Evolutionary conservation across 2,329 filamentous ascomycete species (phyloP), one percentile per base, ranked within the genome.

Genomic region (Calycina herbarum): DNA sequence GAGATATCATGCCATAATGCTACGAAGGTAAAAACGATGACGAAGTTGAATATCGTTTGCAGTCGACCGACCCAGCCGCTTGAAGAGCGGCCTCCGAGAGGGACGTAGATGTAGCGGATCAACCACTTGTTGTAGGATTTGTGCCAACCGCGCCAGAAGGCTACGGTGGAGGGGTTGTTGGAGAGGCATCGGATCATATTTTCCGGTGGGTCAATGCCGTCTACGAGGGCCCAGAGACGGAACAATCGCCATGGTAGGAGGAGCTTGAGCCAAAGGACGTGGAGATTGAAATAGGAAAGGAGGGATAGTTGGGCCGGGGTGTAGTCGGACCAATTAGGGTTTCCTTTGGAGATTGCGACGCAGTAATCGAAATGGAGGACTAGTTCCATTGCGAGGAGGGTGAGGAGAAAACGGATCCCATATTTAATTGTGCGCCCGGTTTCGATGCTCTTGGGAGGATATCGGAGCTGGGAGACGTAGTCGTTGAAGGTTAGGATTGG

Each of bases 401-500:
- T 88, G 60, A 97, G 78, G 24, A 89, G 76, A 76, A 98, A 96
- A 29, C 95, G 93, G 58, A 96, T 78, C 27, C 83, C 93, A 75
- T 99, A 99, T 57, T 92, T 87, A 35, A 89, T 76, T 1, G 90
- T 97, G 63, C 94, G 91, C 2, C 80, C 78, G 3, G 77, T 78
- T 70, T 89, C 91, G 73, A 95, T 89, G 65, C 86, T 93, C 11
- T 89, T 84, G 0, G 92, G 79, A 13, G 84, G 85, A 78, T 94
- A 90, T 70, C 92, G 90, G 67, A 85, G 83, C 77, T 99, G 95
- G 0, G 92, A 91, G 68, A 98, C 89, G 81, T 95, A 99, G 81
- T 99, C 96, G 79, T 99, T 99, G 82, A 98, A 99, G 13, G 94
- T 98, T 67, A 99, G 77, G 73, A 99, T 97, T 0, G 95, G 95